Evolutionary conservation across 768 basidiomycete species (phyloP), one percentile per base, ranked within the genome.

Genomic region (Pulveroboletus sp.): DNA sequence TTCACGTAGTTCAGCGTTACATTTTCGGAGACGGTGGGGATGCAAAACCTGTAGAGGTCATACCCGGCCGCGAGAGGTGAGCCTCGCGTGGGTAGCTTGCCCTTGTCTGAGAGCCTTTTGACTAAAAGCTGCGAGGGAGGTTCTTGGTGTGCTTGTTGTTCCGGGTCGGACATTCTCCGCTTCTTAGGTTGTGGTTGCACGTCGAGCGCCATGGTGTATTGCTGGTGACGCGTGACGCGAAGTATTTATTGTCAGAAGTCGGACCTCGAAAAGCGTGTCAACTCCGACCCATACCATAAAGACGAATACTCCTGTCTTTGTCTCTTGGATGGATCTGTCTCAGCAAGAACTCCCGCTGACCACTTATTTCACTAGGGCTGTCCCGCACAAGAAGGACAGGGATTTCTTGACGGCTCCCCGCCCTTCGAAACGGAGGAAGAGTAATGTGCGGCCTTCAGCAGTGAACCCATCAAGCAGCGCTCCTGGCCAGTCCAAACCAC

Each of bases 61-160:
- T 98, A 96, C 6, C 96, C 96, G 1, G 96, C 96, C 2, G 95
- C 81, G 42, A 93, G 73, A 2, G 82, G 69, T 3, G 89, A 92
- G 1, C 96, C 95, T 43, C 92, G 80, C 10, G 89, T 93, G 3
- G 96, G 96, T 19, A 92, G 64, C 54, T 67, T 86, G 22, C 90
- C 96, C 61, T 84, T 88, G 16, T 82, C 80, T 3, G 89, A 92
- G 31, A 88, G 82, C 29, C 83, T 80, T 64, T 96, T 96, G 63
- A 99, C 80, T 46, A 92, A 80, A 17, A 97, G 79, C 39, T 76
- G 76, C 1, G 73, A 59, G 8, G 68, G 60, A 39, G 78, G 76
- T 4, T 74, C 68, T 13, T 56, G 31, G 3, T 64, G 57, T 6
- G 67, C 68, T 13, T 56, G 31, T 3, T 64, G 57, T 6, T 66